Evolutionary conservation across 257 asterid genomes (phyloP).

Genomic region (Catharanthus roseus): DNA sequence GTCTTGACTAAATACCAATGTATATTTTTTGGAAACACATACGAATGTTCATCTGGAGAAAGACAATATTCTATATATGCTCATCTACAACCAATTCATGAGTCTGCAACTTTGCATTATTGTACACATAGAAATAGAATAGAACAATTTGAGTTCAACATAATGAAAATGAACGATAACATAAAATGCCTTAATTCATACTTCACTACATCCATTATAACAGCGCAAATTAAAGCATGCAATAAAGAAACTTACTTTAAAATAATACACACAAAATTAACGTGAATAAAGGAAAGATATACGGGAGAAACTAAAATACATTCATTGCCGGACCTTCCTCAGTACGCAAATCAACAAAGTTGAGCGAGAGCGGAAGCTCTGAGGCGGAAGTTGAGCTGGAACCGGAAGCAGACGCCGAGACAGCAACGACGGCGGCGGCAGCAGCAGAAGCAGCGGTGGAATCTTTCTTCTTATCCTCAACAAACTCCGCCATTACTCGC

Average conservation of each 20-base stretch:
- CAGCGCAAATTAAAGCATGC: not conserved
- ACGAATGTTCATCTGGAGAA: not conserved
- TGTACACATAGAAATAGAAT: too few relatives aligned
- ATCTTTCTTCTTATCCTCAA: constrained; percentile 31
- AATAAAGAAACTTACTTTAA: not conserved
- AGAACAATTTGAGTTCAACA: not conserved
- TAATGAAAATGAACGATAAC: not conserved
- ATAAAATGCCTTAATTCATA: not conserved
- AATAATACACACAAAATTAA: too few relatives aligned
- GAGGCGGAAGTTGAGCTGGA: constrained; percentile 38
- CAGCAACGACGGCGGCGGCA: constrained; percentile 24
- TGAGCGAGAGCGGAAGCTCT: constrained; percentile 41
- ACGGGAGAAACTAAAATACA: not conserved
- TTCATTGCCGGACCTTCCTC: constrained; percentile 48
- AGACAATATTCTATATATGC: not conserved
- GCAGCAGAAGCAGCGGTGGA: constrained; percentile 26
- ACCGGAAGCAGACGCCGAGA: constrained; percentile 29
- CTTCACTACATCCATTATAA: not conserved
- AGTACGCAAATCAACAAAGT: constrained; percentile 54
- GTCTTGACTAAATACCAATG: not conserved
- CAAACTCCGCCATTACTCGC: constrained; percentile 36
- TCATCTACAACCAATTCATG: not conserved
- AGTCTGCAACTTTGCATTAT: not conserved
- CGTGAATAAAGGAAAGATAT: not conserved
- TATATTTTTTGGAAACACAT: not conserved